Conservation (phyloP, 1,284 basidiomycete species). For the Ceratobasidium sp. region DNA sequence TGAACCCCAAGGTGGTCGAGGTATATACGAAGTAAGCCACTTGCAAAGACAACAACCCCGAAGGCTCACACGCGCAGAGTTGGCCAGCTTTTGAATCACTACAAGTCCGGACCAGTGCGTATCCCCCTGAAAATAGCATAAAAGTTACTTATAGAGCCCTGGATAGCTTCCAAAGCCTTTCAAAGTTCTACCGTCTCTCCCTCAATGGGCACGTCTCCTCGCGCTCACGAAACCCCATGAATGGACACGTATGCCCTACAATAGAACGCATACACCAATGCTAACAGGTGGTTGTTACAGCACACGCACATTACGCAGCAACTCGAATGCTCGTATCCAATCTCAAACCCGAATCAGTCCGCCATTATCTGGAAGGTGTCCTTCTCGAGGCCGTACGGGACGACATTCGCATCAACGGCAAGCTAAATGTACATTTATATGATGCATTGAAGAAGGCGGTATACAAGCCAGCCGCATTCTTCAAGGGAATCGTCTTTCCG, state of each 20-base stretch:
- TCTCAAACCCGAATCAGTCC: constrained; percentile 96
- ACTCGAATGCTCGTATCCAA: constrained; percentile 97
- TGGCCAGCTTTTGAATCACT: constrained; percentile 84
- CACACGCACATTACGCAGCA: constrained; percentile 93
- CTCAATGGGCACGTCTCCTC: constrained; percentile 95
- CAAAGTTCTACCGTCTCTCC: constrained; percentile 97
- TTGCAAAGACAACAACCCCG: background rate
- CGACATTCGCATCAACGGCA: constrained; percentile 83
- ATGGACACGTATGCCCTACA: constrained; percentile 75
- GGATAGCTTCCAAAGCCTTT: constrained; percentile 86
- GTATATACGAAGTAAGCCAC: constrained; percentile 87
- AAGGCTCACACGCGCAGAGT: constrained; percentile 24
- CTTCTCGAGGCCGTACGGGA: constrained; percentile 91
- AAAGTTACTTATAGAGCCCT: background rate
- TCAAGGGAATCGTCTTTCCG: constrained; percentile 98
- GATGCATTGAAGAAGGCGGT: constrained; percentile 90
- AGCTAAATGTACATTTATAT: constrained; percentile 94
- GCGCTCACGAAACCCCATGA: constrained; percentile 91
- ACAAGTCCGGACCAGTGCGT: constrained; percentile 86
- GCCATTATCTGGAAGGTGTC: constrained; percentile 92
- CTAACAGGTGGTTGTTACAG: background rate
- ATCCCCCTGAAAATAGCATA: background rate
- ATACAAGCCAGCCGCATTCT: constrained; percentile 98
- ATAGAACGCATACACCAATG: background rate
- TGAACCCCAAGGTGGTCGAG: constrained; percentile 96